These are phyloP conservation scores for Fusarium bactridioides DNA, from an alignment of 2,329 filamentous ascomycete genomes.

Conservation along the genomic window DNA sequence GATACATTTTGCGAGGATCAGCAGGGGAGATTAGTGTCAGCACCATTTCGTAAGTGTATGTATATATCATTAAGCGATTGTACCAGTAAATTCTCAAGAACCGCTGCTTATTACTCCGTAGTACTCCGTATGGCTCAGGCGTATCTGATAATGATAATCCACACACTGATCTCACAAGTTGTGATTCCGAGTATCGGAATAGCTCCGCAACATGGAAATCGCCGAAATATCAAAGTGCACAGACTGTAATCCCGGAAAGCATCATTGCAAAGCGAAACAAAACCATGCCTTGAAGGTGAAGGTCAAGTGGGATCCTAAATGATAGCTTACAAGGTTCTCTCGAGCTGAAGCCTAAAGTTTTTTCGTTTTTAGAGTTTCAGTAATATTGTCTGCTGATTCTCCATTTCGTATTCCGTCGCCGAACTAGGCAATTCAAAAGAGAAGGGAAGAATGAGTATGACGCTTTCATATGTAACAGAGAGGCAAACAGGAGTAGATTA, in stretches of 20 bases:
- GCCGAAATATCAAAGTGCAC: constrained; percentile 7
- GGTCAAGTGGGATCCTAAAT: background rate
- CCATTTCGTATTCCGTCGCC: background rate
- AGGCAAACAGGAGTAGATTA: background rate
- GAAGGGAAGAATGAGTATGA: background rate
- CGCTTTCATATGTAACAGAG: background rate
- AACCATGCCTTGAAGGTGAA: constrained; percentile 3
- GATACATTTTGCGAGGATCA: background rate
- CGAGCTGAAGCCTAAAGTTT: background rate
- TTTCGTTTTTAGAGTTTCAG: background rate
- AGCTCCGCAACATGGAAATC: background rate
- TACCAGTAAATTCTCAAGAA: background rate
- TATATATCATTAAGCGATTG: background rate
- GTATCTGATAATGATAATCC: background rate
- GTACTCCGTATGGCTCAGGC: background rate
- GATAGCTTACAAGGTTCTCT: constrained; percentile 3
- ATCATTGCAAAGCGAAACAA: background rate
- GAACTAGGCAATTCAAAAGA: background rate
- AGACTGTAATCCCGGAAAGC: constrained; percentile 5
- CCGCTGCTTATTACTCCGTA: background rate
- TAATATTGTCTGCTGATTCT: background rate
- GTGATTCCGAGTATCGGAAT: background rate
- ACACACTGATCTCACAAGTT: background rate
- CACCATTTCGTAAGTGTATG: background rate
- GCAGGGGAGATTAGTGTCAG: background rate